Conservation (phyloP, 176 grass and related monocot genomes). For the Cenchrus fungigraminus region DNA sequence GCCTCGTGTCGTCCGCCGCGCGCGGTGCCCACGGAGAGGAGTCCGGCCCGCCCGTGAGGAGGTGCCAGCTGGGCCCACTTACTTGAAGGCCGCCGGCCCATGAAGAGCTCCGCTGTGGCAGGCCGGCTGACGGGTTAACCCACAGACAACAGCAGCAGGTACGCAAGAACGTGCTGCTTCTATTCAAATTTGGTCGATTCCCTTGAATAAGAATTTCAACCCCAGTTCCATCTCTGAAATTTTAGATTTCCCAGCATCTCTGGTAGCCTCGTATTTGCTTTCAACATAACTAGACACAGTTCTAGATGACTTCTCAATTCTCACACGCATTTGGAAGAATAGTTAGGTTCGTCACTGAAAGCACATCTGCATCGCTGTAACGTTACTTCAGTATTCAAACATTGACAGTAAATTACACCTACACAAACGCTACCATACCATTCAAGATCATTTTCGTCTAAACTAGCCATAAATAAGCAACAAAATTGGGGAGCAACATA, state of each 20-base stretch:
- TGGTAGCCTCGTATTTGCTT: background rate
- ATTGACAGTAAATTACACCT: background rate
- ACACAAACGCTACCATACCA: background rate
- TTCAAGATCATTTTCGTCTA: background rate
- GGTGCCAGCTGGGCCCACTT: too few species aligned
- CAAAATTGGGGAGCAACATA: background rate
- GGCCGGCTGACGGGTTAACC: too few species aligned
- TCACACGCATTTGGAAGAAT: too few species aligned
- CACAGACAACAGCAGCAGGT: too few species aligned
- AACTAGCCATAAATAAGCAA: background rate
- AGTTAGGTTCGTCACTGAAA: too few species aligned
- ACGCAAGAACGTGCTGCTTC: too few species aligned
- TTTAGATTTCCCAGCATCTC: background rate
- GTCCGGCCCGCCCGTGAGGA: too few species aligned
- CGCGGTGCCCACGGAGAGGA: too few species aligned
- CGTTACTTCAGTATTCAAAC: background rate
- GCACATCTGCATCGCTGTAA: too few species aligned
- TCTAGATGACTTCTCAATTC: too few species aligned
- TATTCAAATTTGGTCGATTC: background rate
- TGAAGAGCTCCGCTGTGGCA: background rate
- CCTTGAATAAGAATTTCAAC: background rate
- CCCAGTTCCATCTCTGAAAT: background rate
- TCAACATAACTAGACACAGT: conserved; percentile 4
- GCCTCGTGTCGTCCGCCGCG: too few species aligned
- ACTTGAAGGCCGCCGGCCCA: too few species aligned